These are phyloP conservation scores for Solanum chiquidenum DNA, from an alignment of 257 asterid species.

Conservation along the genomic window DNA sequence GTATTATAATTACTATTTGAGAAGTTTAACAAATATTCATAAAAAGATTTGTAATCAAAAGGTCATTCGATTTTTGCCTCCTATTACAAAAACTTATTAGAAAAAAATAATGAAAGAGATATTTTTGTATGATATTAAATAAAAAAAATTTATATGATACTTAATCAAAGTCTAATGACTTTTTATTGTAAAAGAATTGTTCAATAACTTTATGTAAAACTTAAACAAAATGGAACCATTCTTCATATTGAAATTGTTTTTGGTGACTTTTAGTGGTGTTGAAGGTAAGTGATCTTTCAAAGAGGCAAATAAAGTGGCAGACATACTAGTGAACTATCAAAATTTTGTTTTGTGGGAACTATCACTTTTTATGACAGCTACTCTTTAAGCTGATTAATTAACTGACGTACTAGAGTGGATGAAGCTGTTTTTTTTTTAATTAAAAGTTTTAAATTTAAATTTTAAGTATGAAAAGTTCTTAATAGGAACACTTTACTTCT, in stretches of 20 bases:
- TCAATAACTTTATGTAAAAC: too few relatives aligned
- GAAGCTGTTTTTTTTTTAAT: too few relatives aligned
- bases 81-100: not conserved
- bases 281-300: not conserved
- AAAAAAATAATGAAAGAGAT: not conserved
- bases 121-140: not conserved
- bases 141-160: too few relatives aligned
- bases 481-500: too few relatives aligned
- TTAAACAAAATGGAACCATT: not conserved
- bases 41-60: not conserved
- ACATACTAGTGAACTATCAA: not conserved
- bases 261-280: not conserved
- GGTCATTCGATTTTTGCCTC: not conserved
- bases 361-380: not conserved
- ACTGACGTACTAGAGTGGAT: rapidly evolving
- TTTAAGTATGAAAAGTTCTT: too few relatives aligned
- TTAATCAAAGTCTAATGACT: too few relatives aligned
- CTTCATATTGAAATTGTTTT: not conserved
- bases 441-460: too few relatives aligned
- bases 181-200: too few relatives aligned
- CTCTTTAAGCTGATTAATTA: too few relatives aligned
- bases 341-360: not conserved
- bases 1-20: too few relatives aligned
- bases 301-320: not conserved
- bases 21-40: not conserved